These are phyloP conservation scores for Alternaria longipes DNA, from an alignment of 2,329 filamentous ascomycete genomes.

Conservation along the genomic window DNA sequence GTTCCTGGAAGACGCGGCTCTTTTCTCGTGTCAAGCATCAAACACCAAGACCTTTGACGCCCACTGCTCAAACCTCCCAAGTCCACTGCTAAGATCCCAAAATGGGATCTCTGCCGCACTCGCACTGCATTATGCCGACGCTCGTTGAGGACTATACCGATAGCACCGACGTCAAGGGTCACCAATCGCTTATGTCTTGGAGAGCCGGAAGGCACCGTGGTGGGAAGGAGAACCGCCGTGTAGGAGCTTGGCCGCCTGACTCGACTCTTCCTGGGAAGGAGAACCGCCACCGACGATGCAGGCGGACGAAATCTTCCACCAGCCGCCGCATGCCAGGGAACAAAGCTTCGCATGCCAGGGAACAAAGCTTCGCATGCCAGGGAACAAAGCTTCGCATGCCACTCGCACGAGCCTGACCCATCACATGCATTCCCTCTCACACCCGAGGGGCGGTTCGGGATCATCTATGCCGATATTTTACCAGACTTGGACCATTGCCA, in stretches of 20 bases:
- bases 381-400: conserved; percentile 25
- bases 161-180: conserved; percentile 21
- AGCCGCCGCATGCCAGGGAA: conserved; percentile 23
- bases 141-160: conserved; percentile 27
- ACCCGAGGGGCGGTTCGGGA: conserved; percentile 27
- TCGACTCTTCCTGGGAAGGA: conserved; percentile 9
- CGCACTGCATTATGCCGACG: conserved; percentile 32
- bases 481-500: conserved; percentile 28
- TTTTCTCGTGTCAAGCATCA: conserved; percentile 8
- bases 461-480: conserved; percentile 31
- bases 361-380: conserved; percentile 12
- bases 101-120: conserved; percentile 20
- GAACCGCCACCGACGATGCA: conserved; percentile 23
- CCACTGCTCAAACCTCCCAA: conserved; percentile 1
- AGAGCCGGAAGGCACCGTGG: conserved; percentile 9
- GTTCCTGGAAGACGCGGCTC: conserved; percentile 26
- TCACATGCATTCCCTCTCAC: conserved; percentile 28
- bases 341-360: conserved; percentile 26
- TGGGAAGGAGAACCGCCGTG: conserved; percentile 18
- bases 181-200: conserved; percentile 11
- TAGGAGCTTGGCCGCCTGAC: conserved; percentile 15
- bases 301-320: conserved; percentile 37
- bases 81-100: neutral
- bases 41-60: conserved; percentile 16
- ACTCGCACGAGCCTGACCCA: conserved; percentile 31